These are phyloP conservation scores for Starmerella gropengiesseri DNA, from an alignment of 805 yeast species.

Conservation along the genomic window DNA sequence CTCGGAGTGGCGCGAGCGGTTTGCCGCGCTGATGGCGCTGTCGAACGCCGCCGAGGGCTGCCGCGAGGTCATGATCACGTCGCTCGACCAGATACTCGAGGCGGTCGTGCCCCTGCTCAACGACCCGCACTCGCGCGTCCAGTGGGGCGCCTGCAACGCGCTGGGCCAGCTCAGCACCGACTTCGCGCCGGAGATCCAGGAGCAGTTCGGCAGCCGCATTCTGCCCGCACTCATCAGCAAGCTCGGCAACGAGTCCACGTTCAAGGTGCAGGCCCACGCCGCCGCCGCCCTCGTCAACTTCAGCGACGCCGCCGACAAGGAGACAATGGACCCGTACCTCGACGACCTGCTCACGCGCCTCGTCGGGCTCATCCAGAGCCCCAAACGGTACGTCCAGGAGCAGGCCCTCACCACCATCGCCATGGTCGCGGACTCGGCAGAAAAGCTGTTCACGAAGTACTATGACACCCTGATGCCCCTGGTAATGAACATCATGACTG, in stretches of 20 bases:
- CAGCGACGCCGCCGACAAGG: constrained; percentile 82
- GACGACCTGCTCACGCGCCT: constrained; percentile 69
- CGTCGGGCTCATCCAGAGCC: constrained; percentile 65
- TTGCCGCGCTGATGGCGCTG: constrained; percentile 93
- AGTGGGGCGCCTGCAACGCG: constrained; percentile 94
- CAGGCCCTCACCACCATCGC: constrained; percentile 96
- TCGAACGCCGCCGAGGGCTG: constrained; percentile 98
- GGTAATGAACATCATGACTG: constrained; percentile 61
- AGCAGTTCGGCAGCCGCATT: constrained; percentile 64
- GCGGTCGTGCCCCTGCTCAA: constrained; percentile 74
- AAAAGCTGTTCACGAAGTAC: constrained; percentile 74
- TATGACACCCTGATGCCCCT: constrained; percentile 92
- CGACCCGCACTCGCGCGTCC: constrained; percentile 89
- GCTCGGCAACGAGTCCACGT: constrained; percentile 53
- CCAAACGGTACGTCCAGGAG: constrained; percentile 89
- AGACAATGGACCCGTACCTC: constrained; percentile 80
- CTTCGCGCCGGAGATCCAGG: constrained; percentile 80
- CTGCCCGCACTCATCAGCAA: constrained; percentile 81
- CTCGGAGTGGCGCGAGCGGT: constrained; percentile 82
- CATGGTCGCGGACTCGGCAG: constrained; percentile 93
- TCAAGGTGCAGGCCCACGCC: constrained; percentile 93
- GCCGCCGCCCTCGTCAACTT: constrained; percentile 97
- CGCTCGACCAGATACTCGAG: constrained; percentile 70
- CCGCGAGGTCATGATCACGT: constrained; percentile 71
- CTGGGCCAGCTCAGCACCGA: constrained; percentile 95